A percentile compares a stretch with the other conserved stretches of the same genome.
phyloP scores from a whole-genome alignment of 2,329 filamentous ascomycete genomes.

The Neonectria coccinea region DNA sequence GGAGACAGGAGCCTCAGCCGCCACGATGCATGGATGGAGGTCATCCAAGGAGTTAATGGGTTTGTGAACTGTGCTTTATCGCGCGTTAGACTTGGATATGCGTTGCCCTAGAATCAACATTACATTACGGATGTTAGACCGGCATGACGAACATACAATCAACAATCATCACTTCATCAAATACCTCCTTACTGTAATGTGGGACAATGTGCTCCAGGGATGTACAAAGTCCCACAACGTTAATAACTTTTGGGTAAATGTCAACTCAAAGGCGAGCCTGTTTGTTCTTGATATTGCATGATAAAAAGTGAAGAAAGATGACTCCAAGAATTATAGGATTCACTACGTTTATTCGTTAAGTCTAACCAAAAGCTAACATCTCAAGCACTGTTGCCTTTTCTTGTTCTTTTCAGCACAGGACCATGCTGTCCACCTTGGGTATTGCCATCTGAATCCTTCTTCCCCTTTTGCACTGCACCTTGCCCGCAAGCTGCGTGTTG shows the following conservation, averaged over 20 bases:
- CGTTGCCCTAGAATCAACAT: slow-evolving; percentile 30
- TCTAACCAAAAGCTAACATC: slow-evolving; percentile 23
- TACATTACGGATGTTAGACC: slow-evolving; percentile 4
- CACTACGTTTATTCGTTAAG: slow-evolving; percentile 28
- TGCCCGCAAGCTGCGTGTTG: slow-evolving; percentile 38
- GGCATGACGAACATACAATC: slow-evolving; percentile 10
- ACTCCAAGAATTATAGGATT: not conserved
- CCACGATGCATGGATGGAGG: slow-evolving; percentile 30
- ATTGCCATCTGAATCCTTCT: slow-evolving; percentile 22
- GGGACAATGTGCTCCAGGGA: too few species aligned
- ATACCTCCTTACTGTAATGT: not conserved
- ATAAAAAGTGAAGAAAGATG: not conserved
- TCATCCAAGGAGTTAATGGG: slow-evolving; percentile 37
- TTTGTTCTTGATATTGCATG: not conserved
- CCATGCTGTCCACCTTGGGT: slow-evolving; percentile 20
- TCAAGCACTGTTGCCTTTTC: slow-evolving; percentile 16
- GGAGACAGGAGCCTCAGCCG: slow-evolving; percentile 26
- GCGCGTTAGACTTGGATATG: slow-evolving; percentile 37
- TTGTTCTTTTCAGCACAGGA: slow-evolving; percentile 12
- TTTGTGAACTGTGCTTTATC: slow-evolving; percentile 5
- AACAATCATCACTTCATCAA: not conserved
- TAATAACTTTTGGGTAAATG: too few species aligned
- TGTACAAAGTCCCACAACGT: too few species aligned
- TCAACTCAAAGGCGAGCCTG: too few species aligned
- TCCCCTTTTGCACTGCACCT: slow-evolving; percentile 26